Percentiles rank a stretch among this genome's conserved stretches.
Conservation (phyloP, 176 grass and related monocot genomes). For the Musa itinerans region DNA sequence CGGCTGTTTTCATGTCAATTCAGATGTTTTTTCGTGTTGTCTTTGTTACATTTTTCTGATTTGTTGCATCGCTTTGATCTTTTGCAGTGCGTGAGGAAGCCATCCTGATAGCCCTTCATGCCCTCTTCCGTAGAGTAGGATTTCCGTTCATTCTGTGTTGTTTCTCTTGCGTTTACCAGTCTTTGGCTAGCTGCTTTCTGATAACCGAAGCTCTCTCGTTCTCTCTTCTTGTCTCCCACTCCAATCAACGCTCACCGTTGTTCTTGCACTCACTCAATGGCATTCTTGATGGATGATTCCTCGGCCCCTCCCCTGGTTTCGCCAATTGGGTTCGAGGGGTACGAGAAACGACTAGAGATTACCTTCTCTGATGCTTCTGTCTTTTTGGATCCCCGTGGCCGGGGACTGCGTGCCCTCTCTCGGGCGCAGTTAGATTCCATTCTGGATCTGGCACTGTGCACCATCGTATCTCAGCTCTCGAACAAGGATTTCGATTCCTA, state of each 20-base stretch:
- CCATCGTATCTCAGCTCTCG: conserved; percentile 37
- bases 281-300: conserved; percentile 17
- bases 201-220: conserved; percentile 22
- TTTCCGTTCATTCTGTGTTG: conserved; percentile 3
- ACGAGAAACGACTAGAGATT: conserved; percentile 36
- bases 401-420: conserved; percentile 23
- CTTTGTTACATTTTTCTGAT: neutral
- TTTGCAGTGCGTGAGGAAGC: conserved; percentile 32
- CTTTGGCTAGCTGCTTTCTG: conserved; percentile 30
- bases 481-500: conserved; percentile 37
- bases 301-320: conserved; percentile 6
- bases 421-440: conserved; percentile 29
- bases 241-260: neutral
- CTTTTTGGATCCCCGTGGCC: conserved; percentile 28
- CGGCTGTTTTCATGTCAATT: neutral
- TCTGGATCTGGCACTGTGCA: conserved; percentile 31
- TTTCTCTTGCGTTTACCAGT: conserved; percentile 11
- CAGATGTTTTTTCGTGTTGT: neutral
- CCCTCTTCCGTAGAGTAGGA: conserved; percentile 18
- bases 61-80: conserved; percentile 6
- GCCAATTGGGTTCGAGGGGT: conserved; percentile 37
- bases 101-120: conserved; percentile 23
- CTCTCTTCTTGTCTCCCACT: conserved; percentile 1
- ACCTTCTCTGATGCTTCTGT: conserved; percentile 31
- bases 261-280: conserved; percentile 4